A percentile compares a stretch with the other conserved stretches of the same genome.
These are phyloP conservation scores for Mycena albidolilacea DNA, from an alignment of 768 basidiomycete genomes.

Conservation along the genomic window DNA sequence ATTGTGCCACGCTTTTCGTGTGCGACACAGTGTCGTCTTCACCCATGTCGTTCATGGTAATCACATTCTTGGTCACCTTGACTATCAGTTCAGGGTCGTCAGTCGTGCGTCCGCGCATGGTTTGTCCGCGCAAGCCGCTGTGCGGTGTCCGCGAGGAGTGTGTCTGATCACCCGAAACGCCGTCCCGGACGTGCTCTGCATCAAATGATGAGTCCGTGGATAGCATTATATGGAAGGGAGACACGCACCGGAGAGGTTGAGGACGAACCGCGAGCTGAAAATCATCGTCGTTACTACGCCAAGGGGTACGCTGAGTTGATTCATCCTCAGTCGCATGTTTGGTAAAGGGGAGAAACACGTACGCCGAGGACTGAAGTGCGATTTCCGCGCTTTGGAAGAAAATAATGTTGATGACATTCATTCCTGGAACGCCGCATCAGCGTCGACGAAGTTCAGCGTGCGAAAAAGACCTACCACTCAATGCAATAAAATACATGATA, in stretches of 20 bases:
- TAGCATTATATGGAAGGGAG: background rate
- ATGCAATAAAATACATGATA: slow-evolving; percentile 32
- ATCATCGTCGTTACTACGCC: slow-evolving; percentile 35
- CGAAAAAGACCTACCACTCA: slow-evolving; percentile 8
- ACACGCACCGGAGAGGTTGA: slow-evolving; percentile 39
- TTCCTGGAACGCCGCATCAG: background rate
- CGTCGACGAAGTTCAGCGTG: too few relatives aligned
- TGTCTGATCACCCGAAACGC: slow-evolving; percentile 24
- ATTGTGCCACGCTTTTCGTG: background rate
- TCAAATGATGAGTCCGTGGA: background rate
- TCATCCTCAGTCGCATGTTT: background rate
- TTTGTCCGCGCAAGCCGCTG: background rate
- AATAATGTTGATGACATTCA: slow-evolving; percentile 34
- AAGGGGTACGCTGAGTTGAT: background rate
- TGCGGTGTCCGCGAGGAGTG: slow-evolving; percentile 23
- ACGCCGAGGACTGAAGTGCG: slow-evolving; percentile 28
- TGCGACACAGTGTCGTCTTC: slow-evolving; percentile 22
- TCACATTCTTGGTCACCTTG: slow-evolving; percentile 22
- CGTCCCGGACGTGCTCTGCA: slow-evolving; percentile 32
- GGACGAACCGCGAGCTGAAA: slow-evolving; percentile 37
- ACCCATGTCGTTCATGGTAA: slow-evolving; percentile 34
- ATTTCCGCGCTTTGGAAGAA: slow-evolving; percentile 23
- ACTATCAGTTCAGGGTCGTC: slow-evolving; percentile 20
- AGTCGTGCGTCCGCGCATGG: background rate
- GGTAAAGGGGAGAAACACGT: background rate